These are phyloP conservation scores for Dendrostoma leiphaemia DNA, from an alignment of 2,329 filamentous ascomycete genomes.

Conservation along the genomic window DNA sequence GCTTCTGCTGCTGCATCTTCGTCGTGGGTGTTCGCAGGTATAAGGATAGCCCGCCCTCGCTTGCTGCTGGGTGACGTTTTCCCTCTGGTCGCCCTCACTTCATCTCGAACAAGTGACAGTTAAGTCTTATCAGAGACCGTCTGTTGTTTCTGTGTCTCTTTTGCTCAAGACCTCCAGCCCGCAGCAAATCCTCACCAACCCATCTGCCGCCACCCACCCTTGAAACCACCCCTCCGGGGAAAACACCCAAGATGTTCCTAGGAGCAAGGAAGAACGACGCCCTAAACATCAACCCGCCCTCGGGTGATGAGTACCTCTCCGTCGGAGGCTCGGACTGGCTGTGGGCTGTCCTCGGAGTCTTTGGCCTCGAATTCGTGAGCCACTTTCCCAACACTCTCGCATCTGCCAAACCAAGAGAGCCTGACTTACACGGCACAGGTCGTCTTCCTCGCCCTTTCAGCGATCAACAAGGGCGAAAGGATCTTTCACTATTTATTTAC, in stretches of 20 bases:
- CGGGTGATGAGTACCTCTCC: constrained; percentile 37
- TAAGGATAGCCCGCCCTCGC: constrained; percentile 3
- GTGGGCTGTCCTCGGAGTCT: constrained; percentile 52
- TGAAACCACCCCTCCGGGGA: not conserved
- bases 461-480: constrained; percentile 39
- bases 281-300: constrained; percentile 44
- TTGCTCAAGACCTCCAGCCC: not conserved
- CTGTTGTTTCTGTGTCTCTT: not conserved
- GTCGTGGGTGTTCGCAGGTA: not conserved
- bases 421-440: constrained; percentile 32
- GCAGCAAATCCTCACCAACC: not conserved
- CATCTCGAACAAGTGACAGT: not conserved
- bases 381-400: not conserved
- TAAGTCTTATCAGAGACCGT: not conserved
- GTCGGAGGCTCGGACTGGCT: constrained; percentile 53
- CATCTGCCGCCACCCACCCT: not conserved
- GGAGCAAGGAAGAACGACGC: constrained; percentile 38
- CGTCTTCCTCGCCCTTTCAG: constrained; percentile 32
- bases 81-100: not conserved
- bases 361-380: constrained; percentile 43
- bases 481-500: constrained; percentile 57
- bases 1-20: not conserved
- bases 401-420: not conserved
- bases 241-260: constrained; percentile 8
- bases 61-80: not conserved